Evolutionary conservation across 106 monocot genomes (phyloP), one percentile per base, ranked within the genome.

Genomic region (Amphibolis antarctica): DNA sequence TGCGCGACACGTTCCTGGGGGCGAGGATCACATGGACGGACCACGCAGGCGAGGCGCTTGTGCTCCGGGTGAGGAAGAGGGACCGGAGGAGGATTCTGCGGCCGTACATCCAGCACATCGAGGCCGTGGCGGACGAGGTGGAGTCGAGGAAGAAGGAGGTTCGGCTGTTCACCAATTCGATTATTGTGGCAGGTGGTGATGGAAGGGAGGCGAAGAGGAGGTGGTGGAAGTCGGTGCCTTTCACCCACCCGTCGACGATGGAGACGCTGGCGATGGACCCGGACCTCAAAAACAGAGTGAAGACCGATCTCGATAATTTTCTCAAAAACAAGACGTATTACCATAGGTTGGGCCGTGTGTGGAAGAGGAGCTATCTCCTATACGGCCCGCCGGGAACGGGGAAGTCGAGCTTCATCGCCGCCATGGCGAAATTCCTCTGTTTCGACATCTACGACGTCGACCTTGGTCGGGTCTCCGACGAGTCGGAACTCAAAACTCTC

Each of bases 291-390:
- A 65, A 67, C 29, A 55, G 84, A 10, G 55, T 84, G 26, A 60
- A 58, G 26, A 15, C 81, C 57, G 88, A 88, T 55, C 53, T 88
- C 7, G 84, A 84, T 46, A 17, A 22, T 14, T 88, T 81, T 65
- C 76, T 76, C 12, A 81, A 84, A 21, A 76, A 78, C 42, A 74
- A 73, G 42, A 52, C 57, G 1, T 88, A 81, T 73, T 88, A 88
- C 75, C 69, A 73, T 46, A 75, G 81, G 23, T 54, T 88, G 24
- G 84, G 88, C 21, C 75, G 76, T 21, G 74, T 75, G 9, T 88
- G 88, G 88, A 78, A 78, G 44, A 78, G 88, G 27, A 88, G 84
- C 22, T 88, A 88, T 66, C 81, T 88, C 55, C 76, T 88, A 7
- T 67, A 79, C 74, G 88, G 88, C 27, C 70, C 81, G 3, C 81